Percentiles rank a stretch among this genome's conserved stretches.
phyloP scores from a whole-genome alignment of 345 rosid genomes.

The Rubroshorea leprosula region DNA sequence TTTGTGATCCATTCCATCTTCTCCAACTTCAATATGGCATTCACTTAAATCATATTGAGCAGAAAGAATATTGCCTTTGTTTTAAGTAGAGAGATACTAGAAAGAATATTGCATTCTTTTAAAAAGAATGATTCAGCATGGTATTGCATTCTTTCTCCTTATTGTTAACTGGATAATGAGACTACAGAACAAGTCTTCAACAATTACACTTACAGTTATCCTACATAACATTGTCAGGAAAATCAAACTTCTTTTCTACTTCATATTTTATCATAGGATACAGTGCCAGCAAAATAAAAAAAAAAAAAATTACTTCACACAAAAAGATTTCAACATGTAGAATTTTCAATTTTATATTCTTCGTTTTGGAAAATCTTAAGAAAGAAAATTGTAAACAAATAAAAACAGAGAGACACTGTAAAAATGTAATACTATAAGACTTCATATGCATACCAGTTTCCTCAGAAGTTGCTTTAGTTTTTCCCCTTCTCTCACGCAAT shows the following conservation, averaged over 20 bases:
- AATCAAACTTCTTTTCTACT: not conserved
- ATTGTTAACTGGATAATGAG: not conserved
- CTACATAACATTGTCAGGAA: not conserved
- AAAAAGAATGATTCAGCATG: not conserved
- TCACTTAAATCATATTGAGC: not conserved
- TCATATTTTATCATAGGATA: not conserved
- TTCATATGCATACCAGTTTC: conserved; percentile 50
- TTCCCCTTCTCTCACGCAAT: conserved; percentile 50
- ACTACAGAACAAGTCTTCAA: not conserved
- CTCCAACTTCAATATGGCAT: not conserved
- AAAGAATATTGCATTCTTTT: no score
- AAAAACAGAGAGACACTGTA: conserved; percentile 10
- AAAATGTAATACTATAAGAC: conserved; percentile 3
- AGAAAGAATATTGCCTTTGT: not conserved
- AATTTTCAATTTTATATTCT: not conserved
- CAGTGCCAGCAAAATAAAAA: not conserved
- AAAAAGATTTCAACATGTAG: not conserved
- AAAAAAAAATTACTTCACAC: not conserved
- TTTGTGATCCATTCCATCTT: not conserved
- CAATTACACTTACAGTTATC: not conserved
- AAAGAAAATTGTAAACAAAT: not conserved
- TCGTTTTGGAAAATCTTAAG: not conserved
- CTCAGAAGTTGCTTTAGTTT: conserved; percentile 44
- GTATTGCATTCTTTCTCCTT: not conserved
- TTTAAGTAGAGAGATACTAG: not conserved